A percentile compares a stretch with the other conserved stretches of the same genome.
These are phyloP conservation scores for Eucalyptus lansdowneana DNA, from an alignment of 345 rosid species.

Conservation along the genomic window DNA sequence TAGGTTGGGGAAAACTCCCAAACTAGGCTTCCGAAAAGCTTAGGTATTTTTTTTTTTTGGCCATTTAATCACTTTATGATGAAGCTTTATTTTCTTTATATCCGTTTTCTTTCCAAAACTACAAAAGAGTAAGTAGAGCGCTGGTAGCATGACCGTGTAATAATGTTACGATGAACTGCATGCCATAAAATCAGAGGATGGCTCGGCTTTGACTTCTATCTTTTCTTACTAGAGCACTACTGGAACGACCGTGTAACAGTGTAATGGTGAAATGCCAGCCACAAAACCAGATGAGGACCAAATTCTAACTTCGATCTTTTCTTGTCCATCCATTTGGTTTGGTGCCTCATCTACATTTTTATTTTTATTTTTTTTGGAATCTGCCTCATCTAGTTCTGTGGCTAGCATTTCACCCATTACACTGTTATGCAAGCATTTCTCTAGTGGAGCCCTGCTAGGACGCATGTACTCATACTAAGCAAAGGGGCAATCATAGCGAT, in stretches of 20 bases:
- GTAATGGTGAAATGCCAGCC: too few species aligned
- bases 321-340: too few species aligned
- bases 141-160: too few species aligned
- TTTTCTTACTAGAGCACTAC: not conserved
- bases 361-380: too few species aligned
- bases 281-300: too few species aligned
- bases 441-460: not conserved
- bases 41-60: not conserved
- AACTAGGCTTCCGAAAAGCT: too few species aligned
- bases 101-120: not conserved
- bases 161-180: not conserved
- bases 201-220: not conserved
- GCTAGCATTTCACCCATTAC: not conserved
- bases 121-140: not conserved
- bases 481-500: not conserved
- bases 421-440: too few species aligned
- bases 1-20: too few species aligned
- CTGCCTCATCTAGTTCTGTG: not conserved
- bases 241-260: too few species aligned
- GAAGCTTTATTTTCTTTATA: not conserved
- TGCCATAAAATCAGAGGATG: not conserved
- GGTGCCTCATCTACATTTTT: not conserved
- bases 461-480: not conserved
- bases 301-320: too few species aligned
- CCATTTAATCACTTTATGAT: not conserved